Evolutionary conservation across 805 yeast genomes (phyloP).

Genomic region (Ogataea trehalophila): DNA sequence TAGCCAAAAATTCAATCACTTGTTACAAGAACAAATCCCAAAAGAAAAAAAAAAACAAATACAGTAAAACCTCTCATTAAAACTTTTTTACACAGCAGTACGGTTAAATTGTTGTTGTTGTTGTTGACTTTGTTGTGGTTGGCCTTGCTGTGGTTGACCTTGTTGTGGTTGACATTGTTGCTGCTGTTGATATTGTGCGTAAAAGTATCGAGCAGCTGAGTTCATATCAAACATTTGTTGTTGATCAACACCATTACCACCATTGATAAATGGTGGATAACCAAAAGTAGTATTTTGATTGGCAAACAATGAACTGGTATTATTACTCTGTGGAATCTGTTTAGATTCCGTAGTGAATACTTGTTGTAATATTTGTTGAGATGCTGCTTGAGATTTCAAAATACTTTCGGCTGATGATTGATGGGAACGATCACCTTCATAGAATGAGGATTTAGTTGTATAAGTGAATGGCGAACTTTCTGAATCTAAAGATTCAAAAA

Average conservation of each 20-base stretch:
- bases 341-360: not conserved
- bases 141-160: not conserved
- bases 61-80: not conserved
- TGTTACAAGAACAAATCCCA: not conserved
- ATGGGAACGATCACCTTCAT: not conserved
- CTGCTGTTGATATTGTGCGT: not conserved
- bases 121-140: not conserved
- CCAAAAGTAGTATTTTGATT: too few species aligned
- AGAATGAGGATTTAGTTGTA: slow-evolving; percentile 2
- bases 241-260: too few species aligned
- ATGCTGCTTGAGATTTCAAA: too few species aligned
- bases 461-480: slow-evolving; percentile 20
- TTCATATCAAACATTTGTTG: too few species aligned
- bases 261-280: too few species aligned
- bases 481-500: slow-evolving; percentile 19
- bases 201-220: not conserved
- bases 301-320: too few species aligned
- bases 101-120: not conserved
- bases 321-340: not conserved
- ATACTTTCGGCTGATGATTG: not conserved
- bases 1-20: too few species aligned
- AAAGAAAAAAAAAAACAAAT: not conserved
- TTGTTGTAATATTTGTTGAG: not conserved
- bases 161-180: not conserved
- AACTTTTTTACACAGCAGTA: not conserved